Base-by-base conservation (phyloP, 2,329 filamentous ascomycete species). In the Cytospora mali region DNA sequence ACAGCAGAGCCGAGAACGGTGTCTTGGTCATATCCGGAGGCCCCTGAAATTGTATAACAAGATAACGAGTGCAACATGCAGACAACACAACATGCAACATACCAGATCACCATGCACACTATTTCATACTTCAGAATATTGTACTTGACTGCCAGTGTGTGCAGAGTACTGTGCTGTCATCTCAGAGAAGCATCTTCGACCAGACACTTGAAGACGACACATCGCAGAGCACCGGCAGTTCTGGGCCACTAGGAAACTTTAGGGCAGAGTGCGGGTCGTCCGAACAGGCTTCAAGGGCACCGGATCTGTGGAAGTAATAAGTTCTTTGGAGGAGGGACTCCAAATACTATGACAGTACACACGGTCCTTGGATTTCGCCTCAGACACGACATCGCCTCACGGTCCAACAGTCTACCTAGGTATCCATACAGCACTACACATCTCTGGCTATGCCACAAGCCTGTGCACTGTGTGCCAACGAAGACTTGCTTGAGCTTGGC, bases 1-100 rank as follows among this genome's bases (percentile, higher is more conserved):
- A 39, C 35, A 39, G 35, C 16, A 35, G 35, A n/a, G 6, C 35
- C 35, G 14, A 18, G n/a, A 39, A 18, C 35, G n/a, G 14, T 52
- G 52, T 59, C 57, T 59, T 59, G 57, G 48, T 59, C 57, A 35
- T 33, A 46, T 59, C 57, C 51, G 57, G 57, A 50, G 31, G 27
- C 57, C 57, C 57, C 57, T 59, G 57, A 53, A 53, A 49, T 9
- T 53, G 57, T 49, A 59, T 59, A 48, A 59, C 52, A 18, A 39
- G n/a, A 39, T 39, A 39, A 39, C 52, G 57, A 28, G 49, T 53
- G 35, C 27, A 59, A 53, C 49, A 18, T 53, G 49, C 46, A 59
- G 31, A 42, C 31, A 59, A 53, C 57, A n/a, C 35, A n/a, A 14
- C 16, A 4, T n/a, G n/a, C n/a, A 39, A n/a, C 9, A 39, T 18